phyloP scores from a whole-genome alignment of 2,329 filamentous ascomycete species.

The Parastagonospora avenae region DNA sequence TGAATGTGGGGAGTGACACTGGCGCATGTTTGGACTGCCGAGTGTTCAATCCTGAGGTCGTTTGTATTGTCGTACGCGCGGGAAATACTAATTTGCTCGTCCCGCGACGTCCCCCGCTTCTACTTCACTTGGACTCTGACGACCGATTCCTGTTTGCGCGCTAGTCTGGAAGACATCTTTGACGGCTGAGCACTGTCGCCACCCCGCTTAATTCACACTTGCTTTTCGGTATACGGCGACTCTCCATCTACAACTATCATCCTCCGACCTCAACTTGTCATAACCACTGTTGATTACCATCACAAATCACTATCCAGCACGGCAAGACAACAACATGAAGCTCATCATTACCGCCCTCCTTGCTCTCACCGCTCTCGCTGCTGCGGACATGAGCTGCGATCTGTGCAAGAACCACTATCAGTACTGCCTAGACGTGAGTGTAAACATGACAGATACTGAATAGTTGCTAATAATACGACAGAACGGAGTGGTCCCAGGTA shows the following conservation, averaged over 20 bases:
- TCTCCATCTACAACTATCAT: background rate
- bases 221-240: background rate
- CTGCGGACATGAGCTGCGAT: constrained; percentile 7
- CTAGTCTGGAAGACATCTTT: background rate
- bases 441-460: background rate
- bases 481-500: constrained; percentile 16
- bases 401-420: constrained; percentile 7
- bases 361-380: constrained; percentile 1
- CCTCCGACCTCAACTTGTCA: background rate
- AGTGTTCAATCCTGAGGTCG: too few relatives aligned
- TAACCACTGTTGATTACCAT: background rate
- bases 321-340: constrained; percentile 8
- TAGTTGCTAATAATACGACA: background rate
- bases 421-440: constrained; percentile 16
- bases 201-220: background rate
- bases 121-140: background rate
- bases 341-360: background rate
- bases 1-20: background rate
- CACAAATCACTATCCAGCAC: background rate
- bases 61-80: too few relatives aligned
- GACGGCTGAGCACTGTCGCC: background rate
- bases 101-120: background rate
- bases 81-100: background rate
- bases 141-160: background rate
- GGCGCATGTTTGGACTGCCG: too few relatives aligned